Conservation (phyloP, 1,284 basidiomycete species). For the Gymnopus androsaceus region DNA sequence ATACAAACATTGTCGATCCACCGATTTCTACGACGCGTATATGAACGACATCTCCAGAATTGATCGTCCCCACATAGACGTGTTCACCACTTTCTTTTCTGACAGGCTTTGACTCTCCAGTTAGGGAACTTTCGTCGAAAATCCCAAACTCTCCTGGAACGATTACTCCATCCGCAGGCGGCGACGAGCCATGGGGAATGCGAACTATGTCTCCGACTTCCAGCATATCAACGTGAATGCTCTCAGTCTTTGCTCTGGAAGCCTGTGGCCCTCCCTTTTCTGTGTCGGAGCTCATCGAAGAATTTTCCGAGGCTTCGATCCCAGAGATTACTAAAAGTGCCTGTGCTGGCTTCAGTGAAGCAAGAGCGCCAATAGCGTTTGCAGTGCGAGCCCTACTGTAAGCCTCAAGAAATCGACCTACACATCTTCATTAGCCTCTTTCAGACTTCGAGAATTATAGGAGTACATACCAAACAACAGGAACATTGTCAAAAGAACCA, state of each 20-base stretch:
- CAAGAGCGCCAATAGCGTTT: conserved; percentile 73
- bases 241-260: conserved; percentile 37
- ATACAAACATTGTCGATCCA: conserved; percentile 66
- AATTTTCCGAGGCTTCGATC: background rate
- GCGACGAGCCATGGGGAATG: conserved; percentile 68
- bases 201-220: conserved; percentile 81
- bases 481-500: conserved; percentile 81
- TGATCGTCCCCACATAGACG: conserved; percentile 79
- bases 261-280: conserved; percentile 28
- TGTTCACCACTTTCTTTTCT: conserved; percentile 64
- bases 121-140: conserved; percentile 85
- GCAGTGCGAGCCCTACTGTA: conserved; percentile 69
- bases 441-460: background rate
- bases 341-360: conserved; percentile 63
- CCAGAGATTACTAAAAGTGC: conserved; percentile 62
- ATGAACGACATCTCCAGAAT: conserved; percentile 62
- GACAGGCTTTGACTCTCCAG: conserved; percentile 75
- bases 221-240: conserved; percentile 58
- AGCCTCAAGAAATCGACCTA: conserved; percentile 64
- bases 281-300: conserved; percentile 24
- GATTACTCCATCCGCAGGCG: conserved; percentile 75
- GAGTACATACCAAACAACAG: conserved; percentile 63
- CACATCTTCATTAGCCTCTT: conserved; percentile 3
- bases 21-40: conserved; percentile 62
- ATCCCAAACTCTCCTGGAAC: conserved; percentile 47